phyloP scores from a whole-genome alignment of 1,139 yeast genomes.

The Suhomyces coccinellae region DNA sequence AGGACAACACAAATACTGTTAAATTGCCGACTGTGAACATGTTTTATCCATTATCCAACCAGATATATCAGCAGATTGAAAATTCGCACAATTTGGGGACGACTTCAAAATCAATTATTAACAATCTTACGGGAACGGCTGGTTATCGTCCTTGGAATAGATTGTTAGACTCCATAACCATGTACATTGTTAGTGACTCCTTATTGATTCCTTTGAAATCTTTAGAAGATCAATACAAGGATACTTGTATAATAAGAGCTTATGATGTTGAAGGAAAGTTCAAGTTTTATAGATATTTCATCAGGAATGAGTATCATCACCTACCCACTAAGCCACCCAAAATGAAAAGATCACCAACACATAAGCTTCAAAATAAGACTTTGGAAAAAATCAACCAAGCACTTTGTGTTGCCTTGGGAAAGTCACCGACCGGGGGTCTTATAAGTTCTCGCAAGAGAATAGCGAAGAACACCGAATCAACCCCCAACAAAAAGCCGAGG shows the following conservation, averaged over 20 bases:
- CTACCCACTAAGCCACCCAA: slow-evolving; percentile 10
- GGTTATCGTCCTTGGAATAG: slow-evolving; percentile 53
- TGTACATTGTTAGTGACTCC: slow-evolving; percentile 29
- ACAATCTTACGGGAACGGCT: slow-evolving; percentile 52
- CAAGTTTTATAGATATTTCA: slow-evolving; percentile 70
- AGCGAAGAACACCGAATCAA: neutral
- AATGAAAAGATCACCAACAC: slow-evolving; percentile 3
- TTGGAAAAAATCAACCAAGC: slow-evolving; percentile 26
- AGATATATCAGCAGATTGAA: slow-evolving; percentile 52
- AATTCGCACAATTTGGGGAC: slow-evolving; percentile 47
- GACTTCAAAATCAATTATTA: slow-evolving; percentile 55
- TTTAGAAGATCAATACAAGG: slow-evolving; percentile 24
- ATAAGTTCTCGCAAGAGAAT: slow-evolving; percentile 18
- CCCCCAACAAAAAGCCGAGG: slow-evolving; percentile 5
- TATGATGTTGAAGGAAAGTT: slow-evolving; percentile 73
- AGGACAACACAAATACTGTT: slow-evolving; percentile 2
- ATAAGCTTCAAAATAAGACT: slow-evolving; percentile 8
- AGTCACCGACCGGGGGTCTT: slow-evolving; percentile 25
- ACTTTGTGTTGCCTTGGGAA: slow-evolving; percentile 25
- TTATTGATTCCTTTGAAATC: slow-evolving; percentile 24
- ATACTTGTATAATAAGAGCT: slow-evolving; percentile 52
- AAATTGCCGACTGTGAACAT: slow-evolving; percentile 43
- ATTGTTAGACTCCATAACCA: slow-evolving; percentile 48
- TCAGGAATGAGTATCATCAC: slow-evolving; percentile 23
- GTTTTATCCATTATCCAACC: slow-evolving; percentile 63